Conservation (phyloP, 2,329 filamentous ascomycete species). For the Pseudopyricularia cyperi region DNA sequence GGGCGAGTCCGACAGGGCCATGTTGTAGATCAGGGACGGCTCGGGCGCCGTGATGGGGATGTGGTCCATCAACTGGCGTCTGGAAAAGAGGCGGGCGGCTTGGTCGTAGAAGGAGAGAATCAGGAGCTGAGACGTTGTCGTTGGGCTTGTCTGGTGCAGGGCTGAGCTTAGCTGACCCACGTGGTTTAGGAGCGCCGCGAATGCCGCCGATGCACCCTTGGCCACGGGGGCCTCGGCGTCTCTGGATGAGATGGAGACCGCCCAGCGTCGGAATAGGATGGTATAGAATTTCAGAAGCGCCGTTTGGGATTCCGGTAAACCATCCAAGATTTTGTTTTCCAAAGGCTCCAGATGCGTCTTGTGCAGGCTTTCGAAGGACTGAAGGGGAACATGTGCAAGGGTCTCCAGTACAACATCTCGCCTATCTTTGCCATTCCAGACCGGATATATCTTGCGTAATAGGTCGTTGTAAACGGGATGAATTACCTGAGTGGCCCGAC, state of each 20-base stretch:
- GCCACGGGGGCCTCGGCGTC: constrained; percentile 5
- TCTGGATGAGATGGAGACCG: constrained; percentile 24
- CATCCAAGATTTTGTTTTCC: constrained; percentile 36
- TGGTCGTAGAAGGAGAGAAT: constrained; percentile 61
- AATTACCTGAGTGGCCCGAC: background rate
- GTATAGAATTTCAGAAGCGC: constrained; percentile 56
- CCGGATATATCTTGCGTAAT: background rate
- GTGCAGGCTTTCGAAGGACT: constrained; percentile 41
- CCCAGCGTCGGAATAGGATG: constrained; percentile 49
- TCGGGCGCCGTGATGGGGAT: constrained; percentile 56
- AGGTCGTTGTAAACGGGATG: background rate
- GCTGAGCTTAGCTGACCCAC: constrained; percentile 45
- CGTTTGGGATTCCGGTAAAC: constrained; percentile 37
- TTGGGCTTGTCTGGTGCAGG: constrained; percentile 39
- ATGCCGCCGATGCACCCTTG: constrained; percentile 19
- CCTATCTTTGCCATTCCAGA: constrained; percentile 49
- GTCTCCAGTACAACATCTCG: constrained; percentile 42
- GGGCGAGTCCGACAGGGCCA: constrained; percentile 54
- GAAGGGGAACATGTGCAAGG: constrained; percentile 39
- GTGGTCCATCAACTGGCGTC: constrained; percentile 33
- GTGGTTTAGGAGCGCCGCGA: constrained; percentile 31
- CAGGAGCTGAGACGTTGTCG: constrained; percentile 32
- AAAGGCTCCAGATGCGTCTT: constrained; percentile 33
- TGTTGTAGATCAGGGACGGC: constrained; percentile 52
- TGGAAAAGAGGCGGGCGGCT: constrained; percentile 40